Evolutionary conservation across 805 yeast species (phyloP).

Genomic region (Pichia paraexigua): DNA sequence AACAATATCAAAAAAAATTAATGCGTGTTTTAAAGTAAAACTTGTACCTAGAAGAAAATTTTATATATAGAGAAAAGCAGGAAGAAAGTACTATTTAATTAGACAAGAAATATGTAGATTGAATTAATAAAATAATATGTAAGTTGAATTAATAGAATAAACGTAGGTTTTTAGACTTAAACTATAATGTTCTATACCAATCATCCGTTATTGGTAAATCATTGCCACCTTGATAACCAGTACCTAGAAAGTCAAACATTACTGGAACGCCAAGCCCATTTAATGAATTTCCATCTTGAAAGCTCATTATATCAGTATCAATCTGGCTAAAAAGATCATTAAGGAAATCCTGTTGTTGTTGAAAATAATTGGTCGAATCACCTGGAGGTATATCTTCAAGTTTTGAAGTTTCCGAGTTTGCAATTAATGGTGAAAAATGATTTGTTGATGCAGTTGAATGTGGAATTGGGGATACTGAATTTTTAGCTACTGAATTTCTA

Average conservation of each 20-base stretch:
- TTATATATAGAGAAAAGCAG: not conserved
- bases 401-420: not conserved
- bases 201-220: slow-evolving; percentile 6
- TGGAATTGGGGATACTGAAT: not conserved
- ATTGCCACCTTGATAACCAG: slow-evolving; percentile 1
- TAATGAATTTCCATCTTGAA: slow-evolving; percentile 3
- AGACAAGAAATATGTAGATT: not conserved
- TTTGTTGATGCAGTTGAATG: not conserved
- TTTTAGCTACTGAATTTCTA: not conserved
- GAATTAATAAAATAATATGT: not conserved
- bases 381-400: not conserved
- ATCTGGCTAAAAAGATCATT: slow-evolving; percentile 26
- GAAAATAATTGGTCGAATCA: not conserved
- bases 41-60: not conserved
- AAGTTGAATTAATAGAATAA: not conserved
- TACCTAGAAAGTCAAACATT: slow-evolving; percentile 10
- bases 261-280: slow-evolving; percentile 3
- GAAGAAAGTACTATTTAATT: too few species aligned
- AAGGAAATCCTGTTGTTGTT: slow-evolving; percentile 17
- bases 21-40: not conserved
- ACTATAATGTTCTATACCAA: slow-evolving; percentile 5
- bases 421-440: not conserved
- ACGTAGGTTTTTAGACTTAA: not conserved
- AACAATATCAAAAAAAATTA: not conserved
- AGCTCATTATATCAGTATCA: slow-evolving; percentile 26